phyloP scores from a whole-genome alignment of 2,329 filamentous ascomycete genomes.

The Pestalotiopsis sp. region DNA sequence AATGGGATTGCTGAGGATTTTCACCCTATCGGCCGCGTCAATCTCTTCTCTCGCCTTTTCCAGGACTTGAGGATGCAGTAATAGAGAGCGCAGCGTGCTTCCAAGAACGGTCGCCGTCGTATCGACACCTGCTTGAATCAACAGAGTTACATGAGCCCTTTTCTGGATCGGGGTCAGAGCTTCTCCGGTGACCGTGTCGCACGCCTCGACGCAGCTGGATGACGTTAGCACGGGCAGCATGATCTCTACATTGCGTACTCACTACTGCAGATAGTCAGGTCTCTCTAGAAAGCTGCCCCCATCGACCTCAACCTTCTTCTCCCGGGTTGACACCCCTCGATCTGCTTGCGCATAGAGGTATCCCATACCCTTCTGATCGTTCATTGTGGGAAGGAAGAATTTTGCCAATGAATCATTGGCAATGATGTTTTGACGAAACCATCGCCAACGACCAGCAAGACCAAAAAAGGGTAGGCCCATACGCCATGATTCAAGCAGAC shows the following conservation, averaged over 20 bases:
- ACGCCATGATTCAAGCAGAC: slow-evolving; percentile 35
- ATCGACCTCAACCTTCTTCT: slow-evolving; percentile 18
- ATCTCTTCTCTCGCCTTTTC: slow-evolving; percentile 10
- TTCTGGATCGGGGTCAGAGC: slow-evolving; percentile 26
- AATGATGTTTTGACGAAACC: slow-evolving; percentile 32
- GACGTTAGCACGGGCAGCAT: not conserved
- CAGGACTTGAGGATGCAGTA: not conserved
- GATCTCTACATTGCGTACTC: slow-evolving; percentile 11
- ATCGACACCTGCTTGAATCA: slow-evolving; percentile 14
- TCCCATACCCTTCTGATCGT: slow-evolving; percentile 33
- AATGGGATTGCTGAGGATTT: slow-evolving; percentile 14
- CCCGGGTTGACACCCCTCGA: slow-evolving; percentile 27
- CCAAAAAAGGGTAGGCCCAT: slow-evolving; percentile 36
- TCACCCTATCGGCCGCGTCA: not conserved
- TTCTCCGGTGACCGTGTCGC: slow-evolving; percentile 21
- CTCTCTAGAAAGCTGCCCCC: slow-evolving; percentile 14
- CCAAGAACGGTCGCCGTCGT: slow-evolving; percentile 11
- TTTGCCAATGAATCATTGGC: slow-evolving; percentile 17
- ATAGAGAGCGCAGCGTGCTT: slow-evolving; percentile 8
- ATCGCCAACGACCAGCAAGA: slow-evolving; percentile 33
- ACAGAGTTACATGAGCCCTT: slow-evolving; percentile 18
- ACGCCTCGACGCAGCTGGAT: slow-evolving; percentile 26
- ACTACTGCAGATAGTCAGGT: slow-evolving; percentile 35
- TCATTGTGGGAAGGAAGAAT: slow-evolving; percentile 30
- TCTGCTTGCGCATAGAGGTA: slow-evolving; percentile 37